These are phyloP conservation scores for Globisporangium radiosum DNA, from an alignment of 352 stramenopile genomes.

Conservation along the genomic window DNA sequence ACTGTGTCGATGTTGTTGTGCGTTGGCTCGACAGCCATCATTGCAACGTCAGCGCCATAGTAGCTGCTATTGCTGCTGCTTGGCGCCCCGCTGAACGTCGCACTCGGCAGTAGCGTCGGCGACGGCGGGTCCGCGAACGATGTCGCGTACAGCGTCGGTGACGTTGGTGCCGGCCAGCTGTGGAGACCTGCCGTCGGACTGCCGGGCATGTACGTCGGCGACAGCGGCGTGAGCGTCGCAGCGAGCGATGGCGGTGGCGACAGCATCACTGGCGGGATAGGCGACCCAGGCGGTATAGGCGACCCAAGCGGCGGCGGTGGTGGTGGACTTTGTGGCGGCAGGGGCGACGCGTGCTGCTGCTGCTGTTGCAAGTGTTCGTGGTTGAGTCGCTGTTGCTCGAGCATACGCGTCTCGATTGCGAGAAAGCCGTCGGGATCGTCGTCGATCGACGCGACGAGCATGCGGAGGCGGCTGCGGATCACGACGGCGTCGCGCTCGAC, in stretches of 20 bases:
- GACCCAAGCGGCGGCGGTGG: conserved; percentile 5
- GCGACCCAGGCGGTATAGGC: conserved; percentile 1
- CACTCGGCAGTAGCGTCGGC: conserved; percentile 7
- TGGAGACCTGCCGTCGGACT: conserved; percentile 1
- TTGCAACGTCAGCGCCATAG: no score
- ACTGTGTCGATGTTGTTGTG: neutral
- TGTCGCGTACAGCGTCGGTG: conserved; percentile 19
- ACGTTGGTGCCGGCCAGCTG: conserved; percentile 22
- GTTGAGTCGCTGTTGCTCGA: conserved; percentile 18
- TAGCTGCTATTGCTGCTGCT: neutral
- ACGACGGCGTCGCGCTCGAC: conserved; percentile 67
- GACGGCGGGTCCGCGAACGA: conserved; percentile 22
- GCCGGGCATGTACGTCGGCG: conserved; percentile 5
- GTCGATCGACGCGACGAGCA: conserved; percentile 73
- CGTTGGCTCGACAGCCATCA: neutral
- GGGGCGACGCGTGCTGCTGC: conserved; percentile 6
- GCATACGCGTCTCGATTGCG: conserved; percentile 20
- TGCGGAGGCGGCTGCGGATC: conserved; percentile 58
- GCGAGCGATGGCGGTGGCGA: conserved; percentile 12
- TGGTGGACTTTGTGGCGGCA: neutral
- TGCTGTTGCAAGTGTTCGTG: conserved; percentile 9
- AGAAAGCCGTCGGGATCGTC: conserved; percentile 41
- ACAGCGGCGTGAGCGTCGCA: conserved; percentile 14
- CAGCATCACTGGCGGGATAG: conserved; percentile 4
- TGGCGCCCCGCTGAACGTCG: neutral